These are phyloP conservation scores for Solanum sparsipilum DNA, from an alignment of 257 asterid species.

Conservation along the genomic window DNA sequence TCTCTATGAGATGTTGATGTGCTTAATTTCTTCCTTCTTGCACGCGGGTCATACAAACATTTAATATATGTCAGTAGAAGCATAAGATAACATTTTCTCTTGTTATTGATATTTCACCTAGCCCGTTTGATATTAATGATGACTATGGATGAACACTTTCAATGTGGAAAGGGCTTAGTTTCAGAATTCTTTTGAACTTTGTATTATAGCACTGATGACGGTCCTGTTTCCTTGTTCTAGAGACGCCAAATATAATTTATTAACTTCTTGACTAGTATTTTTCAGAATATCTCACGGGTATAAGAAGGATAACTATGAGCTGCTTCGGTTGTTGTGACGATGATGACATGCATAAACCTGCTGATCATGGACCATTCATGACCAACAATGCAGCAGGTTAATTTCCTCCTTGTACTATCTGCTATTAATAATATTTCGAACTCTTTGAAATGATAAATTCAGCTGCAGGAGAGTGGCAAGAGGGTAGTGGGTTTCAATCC, in stretches of 20 bases:
- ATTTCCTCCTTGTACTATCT: neutral
- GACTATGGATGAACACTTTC: neutral
- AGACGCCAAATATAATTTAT: neutral
- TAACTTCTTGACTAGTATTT: neutral
- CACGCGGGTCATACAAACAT: neutral
- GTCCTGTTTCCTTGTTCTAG: neutral
- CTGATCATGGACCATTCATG: slow-evolving; percentile 47
- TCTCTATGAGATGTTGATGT: neutral
- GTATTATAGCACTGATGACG: neutral
- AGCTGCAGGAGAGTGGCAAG: neutral
- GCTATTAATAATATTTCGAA: neutral
- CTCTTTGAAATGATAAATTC: neutral
- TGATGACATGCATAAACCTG: slow-evolving; percentile 49
- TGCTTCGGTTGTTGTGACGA: slow-evolving; percentile 58
- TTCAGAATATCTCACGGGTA: neutral
- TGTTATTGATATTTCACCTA: neutral
- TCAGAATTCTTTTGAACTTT: neutral
- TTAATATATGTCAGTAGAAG: neutral
- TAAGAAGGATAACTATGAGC: slow-evolving; percentile 28
- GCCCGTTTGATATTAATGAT: neutral
- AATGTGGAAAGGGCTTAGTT: neutral
- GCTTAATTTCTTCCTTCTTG: neutral
- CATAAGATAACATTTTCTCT: neutral
- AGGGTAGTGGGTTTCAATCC: too few relatives aligned
- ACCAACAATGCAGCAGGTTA: slow-evolving; percentile 47